Percentiles rank a stretch among this genome's conserved stretches.
Evolutionary conservation across 768 basidiomycete genomes (phyloP).

Genomic region (Amanita thiersii): DNA sequence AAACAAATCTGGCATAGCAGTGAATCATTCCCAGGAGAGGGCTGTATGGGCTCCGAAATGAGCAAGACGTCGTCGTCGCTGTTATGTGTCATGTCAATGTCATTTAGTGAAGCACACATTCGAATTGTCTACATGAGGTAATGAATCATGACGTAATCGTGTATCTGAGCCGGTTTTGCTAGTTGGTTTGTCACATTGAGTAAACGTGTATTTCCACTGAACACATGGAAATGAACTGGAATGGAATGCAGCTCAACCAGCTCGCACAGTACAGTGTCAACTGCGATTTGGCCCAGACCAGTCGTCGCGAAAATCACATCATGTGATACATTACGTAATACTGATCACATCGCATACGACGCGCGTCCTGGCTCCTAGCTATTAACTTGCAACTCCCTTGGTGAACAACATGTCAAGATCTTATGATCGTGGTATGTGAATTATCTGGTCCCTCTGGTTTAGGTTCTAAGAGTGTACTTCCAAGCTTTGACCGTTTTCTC

Average conservation of each 20-base stretch:
- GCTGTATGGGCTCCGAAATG: constrained; percentile 9
- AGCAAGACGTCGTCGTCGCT: constrained; percentile 18
- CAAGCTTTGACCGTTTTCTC: constrained; percentile 95
- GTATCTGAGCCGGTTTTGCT: no score
- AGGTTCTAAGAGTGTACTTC: not conserved
- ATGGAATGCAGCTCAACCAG: no score
- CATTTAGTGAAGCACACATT: no score
- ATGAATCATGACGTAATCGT: no score
- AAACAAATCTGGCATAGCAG: constrained; percentile 24
- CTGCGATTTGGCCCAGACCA: no score
- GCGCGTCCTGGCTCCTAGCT: constrained; percentile 33
- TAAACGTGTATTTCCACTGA: no score
- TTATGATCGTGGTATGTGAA: constrained; percentile 82
- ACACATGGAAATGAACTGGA: no score
- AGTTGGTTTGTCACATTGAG: no score
- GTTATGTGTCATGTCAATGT: constrained; percentile 1
- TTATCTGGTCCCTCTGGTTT: not conserved
- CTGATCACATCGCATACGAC: constrained; percentile 23
- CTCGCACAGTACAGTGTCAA: no score
- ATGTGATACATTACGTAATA: constrained; percentile 20
- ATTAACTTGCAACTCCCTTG: constrained; percentile 11
- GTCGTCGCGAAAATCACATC: constrained; percentile 10
- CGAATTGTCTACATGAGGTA: no score
- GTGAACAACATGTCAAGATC: constrained; percentile 72
- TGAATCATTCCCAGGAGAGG: constrained; percentile 33